Evolutionary conservation across 179 eudicot species (phyloP).

Genomic region (Vitellaria paradoxa): DNA sequence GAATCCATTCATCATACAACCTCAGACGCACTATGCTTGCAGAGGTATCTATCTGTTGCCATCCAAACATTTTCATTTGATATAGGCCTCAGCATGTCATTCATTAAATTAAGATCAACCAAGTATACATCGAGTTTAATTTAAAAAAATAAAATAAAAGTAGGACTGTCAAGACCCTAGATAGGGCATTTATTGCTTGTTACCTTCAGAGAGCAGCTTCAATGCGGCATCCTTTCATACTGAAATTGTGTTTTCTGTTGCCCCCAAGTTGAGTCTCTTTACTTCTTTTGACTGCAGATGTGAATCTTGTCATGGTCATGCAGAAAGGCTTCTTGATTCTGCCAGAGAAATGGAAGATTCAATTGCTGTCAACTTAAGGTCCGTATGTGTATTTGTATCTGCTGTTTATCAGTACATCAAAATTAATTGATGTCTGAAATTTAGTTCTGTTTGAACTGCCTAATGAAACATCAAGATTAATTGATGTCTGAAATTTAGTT

Average conservation of each 20-base stretch:
- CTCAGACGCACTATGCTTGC: background rate
- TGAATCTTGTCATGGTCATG: conserved; percentile 98
- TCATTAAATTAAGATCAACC: background rate
- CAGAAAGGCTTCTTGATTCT: conserved; percentile 96
- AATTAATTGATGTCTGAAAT: background rate
- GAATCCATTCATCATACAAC: conserved; percentile 2
- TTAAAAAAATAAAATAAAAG: background rate
- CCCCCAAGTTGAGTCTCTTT: background rate
- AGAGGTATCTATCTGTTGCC: background rate
- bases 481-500: background rate
- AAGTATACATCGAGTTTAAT: background rate
- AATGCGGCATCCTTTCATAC: background rate
- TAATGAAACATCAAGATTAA: conserved; percentile 1
- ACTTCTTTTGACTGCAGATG: conserved; percentile 54
- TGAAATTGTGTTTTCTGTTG: conserved; percentile 1
- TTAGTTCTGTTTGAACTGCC: background rate
- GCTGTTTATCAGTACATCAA: background rate
- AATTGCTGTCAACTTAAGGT: conserved; percentile 94
- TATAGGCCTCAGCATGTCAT: background rate
- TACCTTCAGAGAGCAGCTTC: background rate
- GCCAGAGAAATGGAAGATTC: conserved; percentile 99
- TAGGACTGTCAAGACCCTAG: background rate
- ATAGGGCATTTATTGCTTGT: background rate
- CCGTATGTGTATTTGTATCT: conserved; percentile 8
- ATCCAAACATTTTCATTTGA: background rate